These are phyloP conservation scores for Oryza coarctata DNA, from an alignment of 176 grass and related monocot species.

Conservation along the genomic window DNA sequence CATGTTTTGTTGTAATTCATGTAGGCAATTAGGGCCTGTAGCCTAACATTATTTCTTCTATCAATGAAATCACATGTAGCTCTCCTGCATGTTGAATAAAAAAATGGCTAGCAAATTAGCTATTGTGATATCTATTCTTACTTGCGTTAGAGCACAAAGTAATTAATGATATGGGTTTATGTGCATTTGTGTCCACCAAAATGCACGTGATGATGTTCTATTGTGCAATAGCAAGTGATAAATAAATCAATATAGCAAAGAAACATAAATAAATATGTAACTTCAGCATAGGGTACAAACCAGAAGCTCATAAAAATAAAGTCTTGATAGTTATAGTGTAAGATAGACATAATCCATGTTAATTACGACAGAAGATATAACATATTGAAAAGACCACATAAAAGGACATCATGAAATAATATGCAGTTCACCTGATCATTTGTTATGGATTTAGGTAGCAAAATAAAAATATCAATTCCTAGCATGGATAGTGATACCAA, in stretches of 20 bases:
- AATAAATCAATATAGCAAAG: neutral
- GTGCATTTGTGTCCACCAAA: conserved; percentile 19
- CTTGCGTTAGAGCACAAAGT: neutral
- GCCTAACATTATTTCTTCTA: too few species aligned
- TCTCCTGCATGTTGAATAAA: too few species aligned
- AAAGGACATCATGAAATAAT: conserved; percentile 25
- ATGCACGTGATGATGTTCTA: neutral
- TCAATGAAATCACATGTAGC: too few species aligned
- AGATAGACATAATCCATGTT: neutral
- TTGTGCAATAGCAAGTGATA: conserved; percentile 12
- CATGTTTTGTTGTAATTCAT: too few species aligned
- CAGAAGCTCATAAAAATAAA: too few species aligned
- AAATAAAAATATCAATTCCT: neutral
- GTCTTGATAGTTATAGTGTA: too few species aligned
- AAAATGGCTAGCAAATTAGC: too few species aligned
- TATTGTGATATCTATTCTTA: too few species aligned
- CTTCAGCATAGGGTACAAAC: conserved; percentile 11
- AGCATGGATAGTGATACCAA: neutral
- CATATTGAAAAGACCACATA: neutral
- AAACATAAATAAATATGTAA: neutral
- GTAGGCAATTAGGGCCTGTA: too few species aligned
- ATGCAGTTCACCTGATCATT: conserved; percentile 7
- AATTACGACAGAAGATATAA: too few species aligned
- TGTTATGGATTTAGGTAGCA: neutral
- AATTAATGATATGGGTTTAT: neutral